Conservation (phyloP, 805 yeast genomes). For the Kuraishia hungarica region DNA sequence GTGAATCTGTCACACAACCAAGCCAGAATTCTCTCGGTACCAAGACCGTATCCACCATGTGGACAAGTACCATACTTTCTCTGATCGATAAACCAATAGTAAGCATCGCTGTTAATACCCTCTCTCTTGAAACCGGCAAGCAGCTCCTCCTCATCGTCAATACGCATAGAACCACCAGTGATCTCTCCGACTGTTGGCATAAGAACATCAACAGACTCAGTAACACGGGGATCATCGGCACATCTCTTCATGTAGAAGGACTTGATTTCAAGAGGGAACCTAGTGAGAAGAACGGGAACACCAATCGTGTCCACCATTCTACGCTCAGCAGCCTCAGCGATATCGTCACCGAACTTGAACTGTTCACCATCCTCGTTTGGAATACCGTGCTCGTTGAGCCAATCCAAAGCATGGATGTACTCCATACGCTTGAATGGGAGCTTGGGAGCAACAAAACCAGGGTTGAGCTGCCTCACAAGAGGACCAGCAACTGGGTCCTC, state of each 20-base stretch:
- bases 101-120: constrained; percentile 69
- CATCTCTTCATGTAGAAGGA: constrained; percentile 97
- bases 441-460: constrained; percentile 74
- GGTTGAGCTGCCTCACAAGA: constrained; percentile 84
- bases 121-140: constrained; percentile 91
- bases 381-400: constrained; percentile 94
- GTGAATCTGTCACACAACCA: constrained; percentile 98
- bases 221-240: constrained; percentile 83
- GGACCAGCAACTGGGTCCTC: constrained; percentile 93
- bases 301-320: constrained; percentile 95
- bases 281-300: constrained; percentile 82
- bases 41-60: constrained; percentile 98
- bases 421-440: constrained; percentile 88
- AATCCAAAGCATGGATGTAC: constrained; percentile 83
- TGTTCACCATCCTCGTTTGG: constrained; percentile 90
- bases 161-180: constrained; percentile 99
- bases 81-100: constrained; percentile 95
- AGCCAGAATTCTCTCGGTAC: constrained; percentile 96
- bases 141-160: constrained; percentile 70
- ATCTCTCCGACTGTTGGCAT: constrained; percentile 99
- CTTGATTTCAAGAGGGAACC: constrained; percentile 96
- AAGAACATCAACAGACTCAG: constrained; percentile 95
- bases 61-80: constrained; percentile 97
- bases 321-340: constrained; percentile 99
- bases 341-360: constrained; percentile 97